A percentile compares a stretch with the other conserved stretches of the same genome.
phyloP scores from a whole-genome alignment of 2,329 filamentous ascomycete species.

The Fusarium austroafricanum region DNA sequence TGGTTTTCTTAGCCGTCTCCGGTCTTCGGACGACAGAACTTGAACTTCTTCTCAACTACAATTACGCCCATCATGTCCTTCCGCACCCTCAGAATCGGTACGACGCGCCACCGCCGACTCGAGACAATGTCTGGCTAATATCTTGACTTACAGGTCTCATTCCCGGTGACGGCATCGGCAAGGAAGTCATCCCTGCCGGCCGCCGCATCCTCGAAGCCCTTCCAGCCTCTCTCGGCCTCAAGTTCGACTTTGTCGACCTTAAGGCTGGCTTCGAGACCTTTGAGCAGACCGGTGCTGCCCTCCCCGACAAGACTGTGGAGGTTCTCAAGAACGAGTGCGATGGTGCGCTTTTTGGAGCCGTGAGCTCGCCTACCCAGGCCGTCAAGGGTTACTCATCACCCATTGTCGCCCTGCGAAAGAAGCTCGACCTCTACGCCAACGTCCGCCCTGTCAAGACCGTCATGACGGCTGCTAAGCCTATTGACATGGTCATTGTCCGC shows the following conservation, averaged over 20 bases:
- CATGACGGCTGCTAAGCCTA: conserved; percentile 71
- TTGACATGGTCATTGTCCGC: conserved; percentile 97
- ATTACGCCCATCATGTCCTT: conserved; percentile 53
- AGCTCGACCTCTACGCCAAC: conserved; percentile 95
- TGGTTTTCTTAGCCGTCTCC: conserved; percentile 39
- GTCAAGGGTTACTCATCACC: conserved; percentile 97
- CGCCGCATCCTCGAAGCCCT: conserved; percentile 93
- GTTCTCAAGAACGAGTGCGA: conserved; percentile 92
- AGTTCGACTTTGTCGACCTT: conserved; percentile 94
- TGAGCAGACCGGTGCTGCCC: conserved; percentile 85
- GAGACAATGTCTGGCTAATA: not conserved
- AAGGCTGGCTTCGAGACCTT: conserved; percentile 95
- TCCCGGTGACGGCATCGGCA: conserved; percentile 97
- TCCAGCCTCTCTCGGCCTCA: conserved; percentile 87
- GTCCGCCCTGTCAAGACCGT: conserved; percentile 94
- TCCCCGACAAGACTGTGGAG: conserved; percentile 91
- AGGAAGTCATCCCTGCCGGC: conserved; percentile 96
- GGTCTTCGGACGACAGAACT: conserved; percentile 46
- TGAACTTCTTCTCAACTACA: conserved; percentile 36
- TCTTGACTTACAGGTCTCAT: conserved; percentile 78
- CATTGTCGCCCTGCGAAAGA: conserved; percentile 96
- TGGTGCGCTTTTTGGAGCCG: conserved; percentile 95
- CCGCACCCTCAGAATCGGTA: conserved; percentile 58
- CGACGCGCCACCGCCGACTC: not conserved
- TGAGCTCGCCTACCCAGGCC: conserved; percentile 88